phyloP scores from a whole-genome alignment of 176 grass and related monocot genomes.

The Phoenix roebelenii region DNA sequence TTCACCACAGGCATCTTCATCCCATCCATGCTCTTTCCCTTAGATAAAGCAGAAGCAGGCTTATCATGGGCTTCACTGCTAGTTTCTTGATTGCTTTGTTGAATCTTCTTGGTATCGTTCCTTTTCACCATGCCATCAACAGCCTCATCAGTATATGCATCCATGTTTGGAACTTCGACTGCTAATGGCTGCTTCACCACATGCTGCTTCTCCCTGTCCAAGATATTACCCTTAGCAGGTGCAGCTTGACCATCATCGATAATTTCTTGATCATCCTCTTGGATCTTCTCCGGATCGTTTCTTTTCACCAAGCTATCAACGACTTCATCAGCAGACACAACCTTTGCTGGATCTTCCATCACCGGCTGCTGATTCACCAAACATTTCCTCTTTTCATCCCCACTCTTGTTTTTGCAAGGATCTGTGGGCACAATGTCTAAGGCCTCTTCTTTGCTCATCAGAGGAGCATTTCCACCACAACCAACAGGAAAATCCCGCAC shows the following conservation, averaged over 20 bases:
- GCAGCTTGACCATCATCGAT: not conserved
- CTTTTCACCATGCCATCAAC: not conserved
- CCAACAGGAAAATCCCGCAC: conserved; percentile 39
- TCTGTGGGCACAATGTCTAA: conserved; percentile 6
- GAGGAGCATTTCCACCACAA: conserved; percentile 23
- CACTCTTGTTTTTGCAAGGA: not conserved
- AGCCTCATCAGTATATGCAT: not conserved
- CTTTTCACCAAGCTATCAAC: not conserved
- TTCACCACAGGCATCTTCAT: not conserved
- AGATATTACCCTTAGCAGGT: conserved; percentile 5
- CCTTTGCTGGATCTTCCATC: not conserved
- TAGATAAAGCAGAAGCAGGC: not conserved
- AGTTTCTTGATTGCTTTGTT: not conserved
- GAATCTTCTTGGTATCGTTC: not conserved
- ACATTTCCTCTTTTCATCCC: not conserved
- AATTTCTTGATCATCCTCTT: too few relatives aligned
- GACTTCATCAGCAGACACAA: not conserved
- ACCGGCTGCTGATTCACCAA: not conserved
- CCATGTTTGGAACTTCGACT: not conserved
- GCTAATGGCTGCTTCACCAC: not conserved
- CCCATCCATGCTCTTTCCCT: conserved; percentile 1
- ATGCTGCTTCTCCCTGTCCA: conserved; percentile 16
- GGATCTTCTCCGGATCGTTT: too few relatives aligned
- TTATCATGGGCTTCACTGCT: not conserved
- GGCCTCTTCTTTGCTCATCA: not conserved